Evolutionary conservation across 2,329 filamentous ascomycete species (phyloP).

Genomic region (Samsoniella hepiali): DNA sequence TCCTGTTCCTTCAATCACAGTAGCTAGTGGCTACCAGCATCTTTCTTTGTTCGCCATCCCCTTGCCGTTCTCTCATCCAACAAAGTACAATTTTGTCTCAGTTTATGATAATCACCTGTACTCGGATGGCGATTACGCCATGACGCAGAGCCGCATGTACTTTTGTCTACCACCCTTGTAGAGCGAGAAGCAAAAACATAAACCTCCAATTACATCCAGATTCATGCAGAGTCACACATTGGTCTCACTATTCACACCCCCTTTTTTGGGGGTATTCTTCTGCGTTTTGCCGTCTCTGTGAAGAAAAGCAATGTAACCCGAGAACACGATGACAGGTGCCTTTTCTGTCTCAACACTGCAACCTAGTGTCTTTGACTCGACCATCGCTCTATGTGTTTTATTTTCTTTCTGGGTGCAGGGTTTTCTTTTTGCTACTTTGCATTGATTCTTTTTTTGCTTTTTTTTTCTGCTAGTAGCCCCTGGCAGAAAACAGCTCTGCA

Average conservation of each 20-base stretch:
- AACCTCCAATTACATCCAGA: not conserved
- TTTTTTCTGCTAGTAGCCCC: not conserved
- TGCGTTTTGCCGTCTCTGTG: not conserved
- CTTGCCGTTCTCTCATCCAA: too few species aligned
- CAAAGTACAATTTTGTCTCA: too few species aligned
- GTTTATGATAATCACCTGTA: too few species aligned
- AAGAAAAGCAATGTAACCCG: conserved; percentile 2
- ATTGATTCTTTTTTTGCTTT: not conserved
- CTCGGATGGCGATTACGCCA: too few species aligned
- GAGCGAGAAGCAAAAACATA: too few species aligned
- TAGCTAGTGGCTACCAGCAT: too few species aligned
- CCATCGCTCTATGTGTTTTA: too few species aligned
- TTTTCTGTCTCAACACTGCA: not conserved
- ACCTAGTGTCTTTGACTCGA: not conserved
- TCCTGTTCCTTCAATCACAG: too few species aligned
- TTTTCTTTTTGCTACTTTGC: not conserved
- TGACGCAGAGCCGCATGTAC: too few species aligned
- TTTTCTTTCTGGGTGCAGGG: not conserved
- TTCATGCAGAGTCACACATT: not conserved
- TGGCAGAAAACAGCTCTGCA: not conserved
- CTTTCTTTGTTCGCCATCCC: too few species aligned
- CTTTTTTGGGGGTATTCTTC: not conserved
- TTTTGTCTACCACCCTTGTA: too few species aligned
- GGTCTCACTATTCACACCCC: not conserved
- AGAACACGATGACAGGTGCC: not conserved